Base-by-base conservation (phyloP, 2,329 filamentous ascomycete species). In the Metarhizium album region DNA sequence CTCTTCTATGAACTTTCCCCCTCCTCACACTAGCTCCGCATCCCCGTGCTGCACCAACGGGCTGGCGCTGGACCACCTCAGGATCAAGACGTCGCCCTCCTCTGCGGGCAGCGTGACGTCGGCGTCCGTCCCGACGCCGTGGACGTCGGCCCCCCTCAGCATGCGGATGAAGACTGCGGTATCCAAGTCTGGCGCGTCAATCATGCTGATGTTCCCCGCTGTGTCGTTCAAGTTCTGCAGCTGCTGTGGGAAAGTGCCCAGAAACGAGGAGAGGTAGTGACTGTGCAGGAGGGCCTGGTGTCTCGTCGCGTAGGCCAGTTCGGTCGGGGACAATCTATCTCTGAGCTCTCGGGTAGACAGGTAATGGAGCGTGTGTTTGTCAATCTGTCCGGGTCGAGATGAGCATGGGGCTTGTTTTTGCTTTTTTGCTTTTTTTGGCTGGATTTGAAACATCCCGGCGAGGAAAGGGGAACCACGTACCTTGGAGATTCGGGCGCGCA, bases 161-260 rank as follows among this genome's bases (percentile, higher is more conserved):
- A 87, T 75, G 54, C 91, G 75, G 40, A 90, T 82, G 67, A 98
- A 96, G 2, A 97, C 90, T 7, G 89, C 89, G 2, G 79, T 76
- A 54, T 93, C 86, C 46, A 82, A 70, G 64, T 97, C 93, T 0
- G 93, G 93, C 2, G 79, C 75, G 62, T 95, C 90, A 29, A 97
- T 81, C 93, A 98, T 98, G 70, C 80, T 90, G 51, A 91, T 84
- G 9, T 90, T 90, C 29, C 90, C 91, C 0, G 86, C 83, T 14
- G 86, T 87, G 70, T 98, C 93, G 68, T 97, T 94, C 49, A 98
- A 72, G 58, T 90, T 83, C 66, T 91, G 86, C 59, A 98, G 68
- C 45, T 80, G 75, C 14, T 79, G 70, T 0, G 93, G 93, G 60
- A 98, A 96, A 13, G 85, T 82, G 0, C 76, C 78, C 16, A 98